Evolutionary conservation across 148 eudicot genomes (phyloP).

Genomic region (Cornus controversa): DNA sequence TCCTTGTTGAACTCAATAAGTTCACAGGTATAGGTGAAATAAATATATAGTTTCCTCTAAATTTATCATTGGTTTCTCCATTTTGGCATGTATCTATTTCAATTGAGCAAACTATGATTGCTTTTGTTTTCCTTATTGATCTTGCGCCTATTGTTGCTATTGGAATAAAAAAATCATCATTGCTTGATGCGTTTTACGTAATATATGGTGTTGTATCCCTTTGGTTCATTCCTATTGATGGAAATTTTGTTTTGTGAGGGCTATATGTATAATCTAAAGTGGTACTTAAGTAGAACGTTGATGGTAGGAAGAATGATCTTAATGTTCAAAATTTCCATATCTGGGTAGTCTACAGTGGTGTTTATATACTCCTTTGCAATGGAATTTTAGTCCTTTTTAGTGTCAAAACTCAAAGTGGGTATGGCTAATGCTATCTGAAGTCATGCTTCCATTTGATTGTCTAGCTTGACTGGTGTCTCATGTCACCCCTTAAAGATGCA

Average conservation of each 20-base stretch:
- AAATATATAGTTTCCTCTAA: background rate
- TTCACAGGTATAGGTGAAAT: constrained; percentile 49
- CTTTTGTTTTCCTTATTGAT: background rate
- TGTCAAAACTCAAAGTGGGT: too few relatives aligned
- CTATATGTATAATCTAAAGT: background rate
- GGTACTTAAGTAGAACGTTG: too few relatives aligned
- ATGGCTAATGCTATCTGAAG: too few relatives aligned
- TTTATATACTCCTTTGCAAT: background rate
- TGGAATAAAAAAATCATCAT: background rate
- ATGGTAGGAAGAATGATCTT: too few relatives aligned
- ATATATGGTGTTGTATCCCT: background rate
- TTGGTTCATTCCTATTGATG: background rate
- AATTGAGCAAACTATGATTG: background rate
- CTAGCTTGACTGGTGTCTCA: too few relatives aligned
- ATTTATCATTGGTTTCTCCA: background rate
- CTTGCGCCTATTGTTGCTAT: background rate
- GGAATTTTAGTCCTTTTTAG: too few relatives aligned
- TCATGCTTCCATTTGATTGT: too few relatives aligned
- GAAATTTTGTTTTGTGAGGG: background rate
- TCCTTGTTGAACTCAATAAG: constrained; percentile 70
- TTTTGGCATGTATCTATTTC: background rate
- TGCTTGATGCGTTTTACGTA: background rate
- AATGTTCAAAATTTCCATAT: background rate
- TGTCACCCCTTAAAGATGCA: too few relatives aligned
- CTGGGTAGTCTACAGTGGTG: background rate